Conservation (phyloP, 1,139 yeast genomes). For the Pichiaceae sp. region DNA sequence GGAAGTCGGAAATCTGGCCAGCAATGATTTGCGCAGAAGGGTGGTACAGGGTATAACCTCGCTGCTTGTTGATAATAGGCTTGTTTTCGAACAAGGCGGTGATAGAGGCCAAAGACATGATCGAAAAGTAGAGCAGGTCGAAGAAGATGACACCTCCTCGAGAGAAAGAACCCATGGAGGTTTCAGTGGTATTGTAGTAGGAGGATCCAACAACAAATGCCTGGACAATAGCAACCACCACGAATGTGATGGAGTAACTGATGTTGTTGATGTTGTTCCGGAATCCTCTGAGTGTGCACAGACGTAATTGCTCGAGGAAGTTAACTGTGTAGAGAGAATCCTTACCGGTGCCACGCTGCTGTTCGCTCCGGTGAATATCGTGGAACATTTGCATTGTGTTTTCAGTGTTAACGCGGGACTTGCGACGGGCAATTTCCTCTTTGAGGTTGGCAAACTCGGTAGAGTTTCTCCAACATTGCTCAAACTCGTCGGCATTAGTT, state of each 20-base stretch:
- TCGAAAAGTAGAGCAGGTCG: slow-evolving; percentile 34
- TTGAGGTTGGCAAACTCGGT: slow-evolving; percentile 24
- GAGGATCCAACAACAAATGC: slow-evolving; percentile 31
- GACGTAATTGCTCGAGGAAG: slow-evolving; percentile 33
- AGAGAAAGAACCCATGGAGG: slow-evolving; percentile 28
- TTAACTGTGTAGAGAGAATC: slow-evolving; percentile 36
- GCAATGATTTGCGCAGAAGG: slow-evolving; percentile 40
- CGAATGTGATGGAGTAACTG: slow-evolving; percentile 35
- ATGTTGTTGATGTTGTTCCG: slow-evolving; percentile 41
- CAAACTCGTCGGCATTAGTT: slow-evolving; percentile 34
- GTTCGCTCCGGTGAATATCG: background rate
- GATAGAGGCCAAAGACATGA: slow-evolving; percentile 33
- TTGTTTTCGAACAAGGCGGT: slow-evolving; percentile 33
- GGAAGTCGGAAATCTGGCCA: slow-evolving; percentile 32
- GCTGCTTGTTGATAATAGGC: slow-evolving; percentile 35
- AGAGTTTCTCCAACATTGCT: slow-evolving; percentile 35
- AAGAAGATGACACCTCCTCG: slow-evolving; percentile 33
- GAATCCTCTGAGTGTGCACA: slow-evolving; percentile 36
- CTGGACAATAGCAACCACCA: slow-evolving; percentile 39
- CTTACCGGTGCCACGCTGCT: slow-evolving; percentile 6
- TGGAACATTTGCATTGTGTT: slow-evolving; percentile 1
- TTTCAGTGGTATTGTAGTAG: slow-evolving; percentile 27
- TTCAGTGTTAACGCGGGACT: slow-evolving; percentile 17
- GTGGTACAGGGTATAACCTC: slow-evolving; percentile 33
- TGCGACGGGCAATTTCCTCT: slow-evolving; percentile 23